These are phyloP conservation scores for Claviceps sp. DNA, from an alignment of 2,329 filamentous ascomycete species.

Conservation along the genomic window DNA sequence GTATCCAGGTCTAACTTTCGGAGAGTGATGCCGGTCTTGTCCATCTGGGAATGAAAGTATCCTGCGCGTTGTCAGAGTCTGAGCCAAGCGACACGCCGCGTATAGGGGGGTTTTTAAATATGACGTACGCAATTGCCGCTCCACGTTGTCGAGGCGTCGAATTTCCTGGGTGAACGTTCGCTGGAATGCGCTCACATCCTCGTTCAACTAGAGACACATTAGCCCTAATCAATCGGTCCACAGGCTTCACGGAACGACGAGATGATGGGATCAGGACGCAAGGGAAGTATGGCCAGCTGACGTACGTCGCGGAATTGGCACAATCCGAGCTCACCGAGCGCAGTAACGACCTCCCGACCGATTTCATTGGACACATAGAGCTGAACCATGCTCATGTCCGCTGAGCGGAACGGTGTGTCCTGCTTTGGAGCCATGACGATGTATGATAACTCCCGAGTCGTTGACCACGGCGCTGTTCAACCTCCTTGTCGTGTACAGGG, in stretches of 20 bases:
- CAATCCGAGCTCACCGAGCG: slow-evolving; percentile 85
- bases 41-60: slow-evolving; percentile 93
- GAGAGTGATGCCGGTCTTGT: slow-evolving; percentile 76
- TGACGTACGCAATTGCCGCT: slow-evolving; percentile 81
- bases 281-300: slow-evolving; percentile 3
- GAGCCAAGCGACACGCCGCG: slow-evolving; percentile 1
- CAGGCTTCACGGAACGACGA: not conserved
- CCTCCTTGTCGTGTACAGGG: slow-evolving; percentile 10
- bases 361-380: slow-evolving; percentile 99
- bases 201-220: slow-evolving; percentile 57
- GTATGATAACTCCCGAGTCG: slow-evolving; percentile 18
- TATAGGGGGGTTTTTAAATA: slow-evolving; percentile 2
- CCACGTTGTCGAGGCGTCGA: slow-evolving; percentile 91
- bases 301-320: slow-evolving; percentile 96
- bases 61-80: slow-evolving; percentile 36
- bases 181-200: slow-evolving; percentile 87
- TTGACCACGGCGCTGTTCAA: slow-evolving; percentile 15
- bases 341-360: slow-evolving; percentile 91
- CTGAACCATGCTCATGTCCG: slow-evolving; percentile 99
- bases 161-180: slow-evolving; percentile 97
- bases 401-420: slow-evolving; percentile 98
- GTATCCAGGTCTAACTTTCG: slow-evolving; percentile 84
- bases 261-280: not conserved
- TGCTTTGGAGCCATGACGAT: slow-evolving; percentile 48
- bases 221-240: not conserved